These are phyloP conservation scores for Rhizoctonia solani DNA, from an alignment of 1,284 basidiomycete genomes.

Conservation along the genomic window DNA sequence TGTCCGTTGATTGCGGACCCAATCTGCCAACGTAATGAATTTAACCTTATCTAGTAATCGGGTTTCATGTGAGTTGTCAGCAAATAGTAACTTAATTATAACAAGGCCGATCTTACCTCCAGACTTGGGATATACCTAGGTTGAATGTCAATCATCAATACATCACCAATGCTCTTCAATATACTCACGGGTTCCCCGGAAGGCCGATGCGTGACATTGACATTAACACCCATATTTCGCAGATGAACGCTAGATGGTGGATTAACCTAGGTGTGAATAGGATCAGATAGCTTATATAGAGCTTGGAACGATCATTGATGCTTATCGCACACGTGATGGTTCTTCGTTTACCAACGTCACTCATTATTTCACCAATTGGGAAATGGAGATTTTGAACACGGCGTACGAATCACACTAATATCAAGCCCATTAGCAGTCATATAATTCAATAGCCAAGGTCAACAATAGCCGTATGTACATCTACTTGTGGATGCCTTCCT, in stretches of 20 bases:
- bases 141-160: not conserved
- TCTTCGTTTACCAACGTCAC: not conserved
- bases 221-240: too few relatives aligned
- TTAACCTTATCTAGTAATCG: conserved; percentile 53
- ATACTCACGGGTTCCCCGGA: too few relatives aligned
- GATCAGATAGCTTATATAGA: not conserved
- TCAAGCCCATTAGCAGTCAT: too few relatives aligned
- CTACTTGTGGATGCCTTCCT: too few relatives aligned
- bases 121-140: conserved; percentile 52
- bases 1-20: conserved; percentile 54
- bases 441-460: too few relatives aligned
- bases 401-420: too few relatives aligned
- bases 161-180: too few relatives aligned
- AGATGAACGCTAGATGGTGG: not conserved
- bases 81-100: conserved; percentile 42
- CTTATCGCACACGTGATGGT: not conserved
- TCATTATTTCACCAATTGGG: not conserved
- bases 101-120: conserved; percentile 50
- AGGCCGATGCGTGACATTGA: too few relatives aligned
- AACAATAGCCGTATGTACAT: too few relatives aligned
- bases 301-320: not conserved
- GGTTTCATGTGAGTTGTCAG: conserved; percentile 25
- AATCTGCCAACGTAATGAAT: conserved; percentile 79
- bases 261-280: not conserved
- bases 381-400: not conserved